Evolutionary conservation across 2,329 filamentous ascomycete genomes (phyloP), one percentile per base, ranked within the genome.

Genomic region (Lojkania enalia): DNA sequence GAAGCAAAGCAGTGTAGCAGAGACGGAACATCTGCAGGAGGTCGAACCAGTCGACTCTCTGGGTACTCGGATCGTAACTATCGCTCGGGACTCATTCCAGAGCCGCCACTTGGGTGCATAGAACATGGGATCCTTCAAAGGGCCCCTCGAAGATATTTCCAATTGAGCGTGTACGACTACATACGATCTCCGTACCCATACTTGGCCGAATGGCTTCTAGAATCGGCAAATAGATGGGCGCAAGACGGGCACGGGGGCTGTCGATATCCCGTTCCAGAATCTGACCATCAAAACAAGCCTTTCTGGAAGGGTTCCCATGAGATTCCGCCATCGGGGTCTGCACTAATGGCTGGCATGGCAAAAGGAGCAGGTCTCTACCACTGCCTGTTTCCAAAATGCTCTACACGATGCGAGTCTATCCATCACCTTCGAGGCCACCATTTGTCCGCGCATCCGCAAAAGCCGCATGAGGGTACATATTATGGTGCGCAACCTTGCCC

Each of bases 201-300:
- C 20, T 20, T 46, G 16, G 32, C 44, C 3, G 23, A 35, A 30
- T 46, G 44, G 44, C 13, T 14, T 9, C 20, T 46, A 12, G 44
- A 46, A 20, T 12, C 7, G 6, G 3, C 9, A 12, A 37, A 20
- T n/a, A 31, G 37, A n/a, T 46, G 44, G 44, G 29, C 38, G 7
- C 37, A 42, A 21, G 20, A 42, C 20, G 16, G 21, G 4, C 44
- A 42, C 16, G 13, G 21, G 11, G 32, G 44, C 6, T 31, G 31
- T 19, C 37, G 44, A 16, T 42, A 46, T 20, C 38, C 44, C n/a
- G 81, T 84, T 23, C 80, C 73, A 5, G 81, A 87, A 46, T 88
- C 87, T 2, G 75, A 73, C 12, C 77, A 77, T 53, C 81, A 89
- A 58, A 73, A 95, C 50, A 79, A 78, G 50, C 78, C 87, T 13